These are phyloP conservation scores for Leucaena leucocephala DNA, from an alignment of 306 rosid species.

Conservation along the genomic window DNA sequence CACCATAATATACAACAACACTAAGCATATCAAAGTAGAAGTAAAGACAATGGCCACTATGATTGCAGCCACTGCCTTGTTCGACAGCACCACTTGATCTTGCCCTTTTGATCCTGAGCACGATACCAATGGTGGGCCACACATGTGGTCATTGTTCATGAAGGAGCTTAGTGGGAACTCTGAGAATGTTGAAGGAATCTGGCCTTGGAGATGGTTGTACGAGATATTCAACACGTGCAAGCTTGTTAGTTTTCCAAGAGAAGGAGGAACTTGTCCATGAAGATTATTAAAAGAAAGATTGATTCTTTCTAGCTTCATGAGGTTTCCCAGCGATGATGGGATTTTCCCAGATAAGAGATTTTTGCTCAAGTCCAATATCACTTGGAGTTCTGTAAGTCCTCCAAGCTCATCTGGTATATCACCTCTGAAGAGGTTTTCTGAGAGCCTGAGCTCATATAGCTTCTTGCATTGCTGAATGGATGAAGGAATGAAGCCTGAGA, in stretches of 20 bases:
- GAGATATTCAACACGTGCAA: conserved; percentile 81
- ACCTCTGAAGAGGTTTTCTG: conserved; percentile 70
- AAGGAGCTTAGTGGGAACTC: conserved; percentile 78
- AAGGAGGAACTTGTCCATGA: conserved; percentile 62
- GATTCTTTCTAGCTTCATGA: conserved; percentile 83
- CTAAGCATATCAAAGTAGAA: conserved; percentile 70
- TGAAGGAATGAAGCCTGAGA: conserved; percentile 75
- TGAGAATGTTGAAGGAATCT: conserved; percentile 69
- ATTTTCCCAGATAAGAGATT: conserved; percentile 69
- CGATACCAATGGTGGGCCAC: conserved; percentile 69
- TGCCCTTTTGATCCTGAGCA: conserved; percentile 54
- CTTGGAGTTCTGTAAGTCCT: conserved; percentile 74
- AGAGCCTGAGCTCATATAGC: conserved; percentile 82
- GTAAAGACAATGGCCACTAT: conserved; percentile 78
- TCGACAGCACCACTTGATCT: conserved; percentile 53
- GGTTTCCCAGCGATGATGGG: conserved; percentile 73
- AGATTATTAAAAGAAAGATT: conserved; percentile 79
- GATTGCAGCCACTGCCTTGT: conserved; percentile 61
- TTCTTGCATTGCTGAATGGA: conserved; percentile 66
- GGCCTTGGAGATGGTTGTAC: conserved; percentile 69
- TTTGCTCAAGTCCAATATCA: conserved; percentile 72
- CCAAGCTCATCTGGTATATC: conserved; percentile 72
- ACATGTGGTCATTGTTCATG: conserved; percentile 58
- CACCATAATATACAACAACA: conserved; percentile 75
- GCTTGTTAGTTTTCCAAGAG: conserved; percentile 83